Evolutionary conservation across 345 rosid genomes (phyloP), one percentile per base, ranked within the genome.

Genomic region (Salix dunnii): DNA sequence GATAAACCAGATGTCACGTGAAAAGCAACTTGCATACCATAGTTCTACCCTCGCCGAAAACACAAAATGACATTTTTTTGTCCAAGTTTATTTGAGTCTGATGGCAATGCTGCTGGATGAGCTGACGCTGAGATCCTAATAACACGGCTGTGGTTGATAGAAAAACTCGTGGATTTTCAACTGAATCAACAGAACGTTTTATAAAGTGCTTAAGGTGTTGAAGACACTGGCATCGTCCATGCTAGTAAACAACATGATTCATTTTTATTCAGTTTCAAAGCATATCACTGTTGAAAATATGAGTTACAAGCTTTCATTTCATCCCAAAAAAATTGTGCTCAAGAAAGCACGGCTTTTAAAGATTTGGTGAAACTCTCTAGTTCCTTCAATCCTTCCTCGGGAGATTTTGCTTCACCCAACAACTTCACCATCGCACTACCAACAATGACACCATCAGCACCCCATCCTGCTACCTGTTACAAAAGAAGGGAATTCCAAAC

Each of bases 391-490:
- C 93, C 98, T 82, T 91, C 88, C 53, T 90, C 90, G 0, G 97
- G 88, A 75, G 92, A 85, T 80, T 92, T 80, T 33, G 95, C 93
- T 62, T 92, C 95, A 0, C 90, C 90, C 80, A 93, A 77, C 60
- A 88, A 20, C 85, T 90, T 91, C 79, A 91, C 97, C 84, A 90
- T 90, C 0, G 99, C 94, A 60, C 97, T 94, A 4, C 97, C 97
- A 60, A 96, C 91, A 51, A 94, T 96, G 74, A 91, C 89, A 11
- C 97, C 89, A n/a, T 92, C 96, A 0, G 97, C 92, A 74, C 99
- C 98, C 97, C 93, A 91, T 76, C 84, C 92, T 3, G 90, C 93
- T 0, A 91, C 77, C 97, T 93, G 88, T 31, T 25, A 70, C 5
- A 4, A 16, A 25, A 14, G 55, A 13, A 33, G 65, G 8, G n/a